Conservation (phyloP, 306 rosid species). For the Cucurbita moschata region DNA sequence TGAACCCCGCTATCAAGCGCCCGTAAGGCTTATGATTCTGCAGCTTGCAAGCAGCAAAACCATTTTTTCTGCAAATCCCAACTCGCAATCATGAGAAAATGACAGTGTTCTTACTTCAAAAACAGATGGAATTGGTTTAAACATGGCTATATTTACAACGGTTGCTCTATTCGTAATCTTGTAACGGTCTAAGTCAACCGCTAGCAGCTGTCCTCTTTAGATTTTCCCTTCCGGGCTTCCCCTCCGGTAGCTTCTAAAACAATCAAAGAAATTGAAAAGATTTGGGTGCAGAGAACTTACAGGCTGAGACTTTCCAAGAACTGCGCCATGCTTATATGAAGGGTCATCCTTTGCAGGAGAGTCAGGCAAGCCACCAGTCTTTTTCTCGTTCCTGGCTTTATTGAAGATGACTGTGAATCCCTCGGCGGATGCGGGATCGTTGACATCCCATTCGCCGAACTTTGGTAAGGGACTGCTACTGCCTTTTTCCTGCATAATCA, state of each 20-base stretch:
- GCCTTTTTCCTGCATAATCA: constrained; percentile 32
- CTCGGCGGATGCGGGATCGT: constrained; percentile 66
- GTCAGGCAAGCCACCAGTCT: constrained; percentile 29
- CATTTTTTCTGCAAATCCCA: constrained; percentile 49
- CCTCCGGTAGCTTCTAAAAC: not conserved
- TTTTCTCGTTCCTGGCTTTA: constrained; percentile 63
- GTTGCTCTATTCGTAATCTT: not conserved
- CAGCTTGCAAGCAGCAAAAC: constrained; percentile 58
- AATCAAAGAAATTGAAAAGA: not conserved
- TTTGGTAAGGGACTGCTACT: constrained; percentile 43
- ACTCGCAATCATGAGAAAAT: not conserved
- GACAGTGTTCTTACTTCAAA: not conserved
- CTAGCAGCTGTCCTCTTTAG: no score
- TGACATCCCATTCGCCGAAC: constrained; percentile 86
- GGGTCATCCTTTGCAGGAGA: constrained; percentile 37
- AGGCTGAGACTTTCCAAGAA: constrained; percentile 42
- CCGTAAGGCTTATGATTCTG: constrained; percentile 32
- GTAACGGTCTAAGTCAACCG: no score
- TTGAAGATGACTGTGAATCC: constrained; percentile 70
- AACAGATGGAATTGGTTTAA: not conserved
- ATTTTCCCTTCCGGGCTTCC: no score
- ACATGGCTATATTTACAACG: not conserved
- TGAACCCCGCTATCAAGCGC: not conserved
- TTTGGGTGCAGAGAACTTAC: not conserved
- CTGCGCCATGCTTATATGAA: constrained; percentile 27